Base-by-base conservation (phyloP, 805 yeast species). In the Kodamaea sagamina region DNA sequence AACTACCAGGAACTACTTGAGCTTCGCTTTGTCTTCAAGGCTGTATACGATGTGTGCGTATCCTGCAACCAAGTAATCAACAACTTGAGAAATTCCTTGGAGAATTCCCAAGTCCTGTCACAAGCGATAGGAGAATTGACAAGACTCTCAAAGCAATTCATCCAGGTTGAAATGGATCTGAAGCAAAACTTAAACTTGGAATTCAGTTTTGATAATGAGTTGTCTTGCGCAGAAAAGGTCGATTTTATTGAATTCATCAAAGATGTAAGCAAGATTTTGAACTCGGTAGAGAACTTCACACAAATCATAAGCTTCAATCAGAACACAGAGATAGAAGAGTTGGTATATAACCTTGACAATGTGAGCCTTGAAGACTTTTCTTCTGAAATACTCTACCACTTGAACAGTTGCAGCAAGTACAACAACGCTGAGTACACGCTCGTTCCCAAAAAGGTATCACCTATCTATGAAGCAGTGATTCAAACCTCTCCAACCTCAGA, bases 71-170 rank as follows among this genome's bases (percentile, higher is more conserved):
- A 12, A 11, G 31, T 26, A 11, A 26, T 36, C 21, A 36, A 36
- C 21, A 36, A 36, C 31, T 36, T 36, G 25, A 36, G 39, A 26
- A 25, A 11, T 5, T 27, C 31, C 11, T 17, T 36, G 8, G 39
- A 36, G 11, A 26, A 36, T 15, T 8, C 27, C 9, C 9, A 13
- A 11, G 10, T 12, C 2, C 32, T 17, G 15, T 13, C 28, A 11
- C 29, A 10, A 9, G 21, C 24, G 8, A 15, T 22, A 6, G 22
- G 22, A 16, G 13, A 15, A 6, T 25, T 36, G 12, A 26, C 31
- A 6, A 3, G 17, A 6, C 24, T 36, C 6, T 36, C 39, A 6
- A 36, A 36, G 9, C 21, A 10, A 24, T 36, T 36, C 17, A 15
- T 36, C 12, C 24, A 27, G 22, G 31, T 27, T 24, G 39, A 36